These are phyloP conservation scores for Monilinia fructicola DNA, from an alignment of 2,329 filamentous ascomycete species.

Conservation along the genomic window DNA sequence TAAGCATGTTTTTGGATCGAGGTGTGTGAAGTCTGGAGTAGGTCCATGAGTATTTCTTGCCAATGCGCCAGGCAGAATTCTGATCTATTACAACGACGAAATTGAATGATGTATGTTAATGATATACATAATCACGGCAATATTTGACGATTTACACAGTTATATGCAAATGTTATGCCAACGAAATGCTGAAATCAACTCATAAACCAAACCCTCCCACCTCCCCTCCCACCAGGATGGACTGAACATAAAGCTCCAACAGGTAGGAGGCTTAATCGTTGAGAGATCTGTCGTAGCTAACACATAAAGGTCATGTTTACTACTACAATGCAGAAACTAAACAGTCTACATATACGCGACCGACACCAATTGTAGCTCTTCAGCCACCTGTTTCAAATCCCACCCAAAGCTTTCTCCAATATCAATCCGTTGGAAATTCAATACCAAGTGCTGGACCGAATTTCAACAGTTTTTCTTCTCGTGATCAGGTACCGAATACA, in stretches of 20 bases:
- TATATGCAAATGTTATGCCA: slow-evolving; percentile 18
- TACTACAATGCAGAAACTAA: slow-evolving; percentile 84
- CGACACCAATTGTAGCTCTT: slow-evolving; percentile 46
- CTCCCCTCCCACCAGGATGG: slow-evolving; percentile 77
- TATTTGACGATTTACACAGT: neutral
- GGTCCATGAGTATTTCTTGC: neutral
- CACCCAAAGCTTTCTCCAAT: slow-evolving; percentile 46
- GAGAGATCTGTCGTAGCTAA: neutral
- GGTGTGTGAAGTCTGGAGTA: no score
- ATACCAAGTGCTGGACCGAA: slow-evolving; percentile 41
- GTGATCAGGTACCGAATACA: slow-evolving; percentile 29
- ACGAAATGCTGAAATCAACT: slow-evolving; percentile 72
- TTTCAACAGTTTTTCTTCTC: slow-evolving; percentile 36
- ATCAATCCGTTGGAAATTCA: slow-evolving; percentile 45
- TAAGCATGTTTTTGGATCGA: slow-evolving; percentile 4
- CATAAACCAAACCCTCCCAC: slow-evolving; percentile 56
- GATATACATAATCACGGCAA: neutral
- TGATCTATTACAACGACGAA: neutral
- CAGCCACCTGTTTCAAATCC: slow-evolving; percentile 35
- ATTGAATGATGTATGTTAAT: neutral
- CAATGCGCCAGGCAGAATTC: neutral
- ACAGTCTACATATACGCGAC: slow-evolving; percentile 82
- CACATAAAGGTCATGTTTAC: slow-evolving; percentile 63
- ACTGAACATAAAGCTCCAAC: slow-evolving; percentile 89
- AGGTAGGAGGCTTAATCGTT: slow-evolving; percentile 34